A percentile compares a stretch with the other conserved stretches of the same genome.
Conservation (phyloP, 805 yeast genomes). For the Zygotorulaspora chibaensis region DNA sequence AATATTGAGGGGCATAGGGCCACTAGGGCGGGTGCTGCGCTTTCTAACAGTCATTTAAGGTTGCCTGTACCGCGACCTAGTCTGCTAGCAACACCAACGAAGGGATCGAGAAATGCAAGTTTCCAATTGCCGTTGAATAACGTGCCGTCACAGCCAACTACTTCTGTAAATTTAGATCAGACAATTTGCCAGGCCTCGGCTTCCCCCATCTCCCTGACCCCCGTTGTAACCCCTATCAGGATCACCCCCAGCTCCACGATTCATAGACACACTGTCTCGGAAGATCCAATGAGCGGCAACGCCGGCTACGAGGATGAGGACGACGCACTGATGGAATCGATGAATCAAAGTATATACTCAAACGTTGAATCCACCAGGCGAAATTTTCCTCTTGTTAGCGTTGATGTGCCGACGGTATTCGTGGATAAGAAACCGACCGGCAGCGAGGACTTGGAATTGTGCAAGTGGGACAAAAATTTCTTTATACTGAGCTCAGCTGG, state of each 20-base stretch:
- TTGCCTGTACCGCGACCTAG: background rate
- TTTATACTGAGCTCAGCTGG: conserved; percentile 81
- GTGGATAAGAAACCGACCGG: background rate
- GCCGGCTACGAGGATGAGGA: conserved; percentile 3
- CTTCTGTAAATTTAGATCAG: conserved; percentile 15
- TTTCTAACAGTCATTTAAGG: background rate
- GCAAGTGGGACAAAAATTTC: conserved; percentile 53
- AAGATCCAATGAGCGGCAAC: background rate
- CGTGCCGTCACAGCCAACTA: conserved; percentile 14
- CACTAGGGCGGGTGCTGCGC: background rate
- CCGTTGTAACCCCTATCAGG: background rate
- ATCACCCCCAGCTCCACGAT: background rate
- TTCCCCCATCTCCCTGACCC: conserved; percentile 1
- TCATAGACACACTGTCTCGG: background rate
- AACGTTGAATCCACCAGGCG: conserved; percentile 14
- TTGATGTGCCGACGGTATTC: conserved; percentile 30
- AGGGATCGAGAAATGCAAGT: background rate
- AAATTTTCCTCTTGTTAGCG: conserved; percentile 25
- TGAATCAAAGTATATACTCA: conserved; percentile 23
- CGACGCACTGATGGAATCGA: conserved; percentile 10
- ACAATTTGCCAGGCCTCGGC: conserved; percentile 12
- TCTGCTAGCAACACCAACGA: background rate
- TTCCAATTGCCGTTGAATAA: conserved; percentile 2
- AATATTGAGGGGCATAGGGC: background rate
- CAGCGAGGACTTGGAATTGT: background rate